These are phyloP conservation scores for Coemansia sp. DNA, from an alignment of 192 early-diverging fungal species.

Conservation along the genomic window DNA sequence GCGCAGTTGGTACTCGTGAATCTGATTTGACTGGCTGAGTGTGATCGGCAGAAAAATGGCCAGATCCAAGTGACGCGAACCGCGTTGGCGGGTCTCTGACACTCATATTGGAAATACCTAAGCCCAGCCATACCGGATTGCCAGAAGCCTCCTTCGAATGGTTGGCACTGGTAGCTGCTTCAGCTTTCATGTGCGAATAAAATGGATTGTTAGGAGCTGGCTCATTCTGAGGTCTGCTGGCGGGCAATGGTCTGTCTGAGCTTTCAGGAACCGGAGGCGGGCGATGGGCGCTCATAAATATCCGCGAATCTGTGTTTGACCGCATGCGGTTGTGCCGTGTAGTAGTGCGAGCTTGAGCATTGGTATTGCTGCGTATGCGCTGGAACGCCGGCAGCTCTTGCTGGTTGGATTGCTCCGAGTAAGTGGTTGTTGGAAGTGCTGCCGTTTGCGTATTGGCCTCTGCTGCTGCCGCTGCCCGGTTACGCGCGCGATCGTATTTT, in stretches of 20 bases:
- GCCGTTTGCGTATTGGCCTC: background rate
- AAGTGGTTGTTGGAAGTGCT: constrained; percentile 26
- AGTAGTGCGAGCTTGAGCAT: background rate
- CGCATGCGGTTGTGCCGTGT: constrained; percentile 33
- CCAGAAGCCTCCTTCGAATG: background rate
- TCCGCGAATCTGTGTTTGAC: constrained; percentile 43
- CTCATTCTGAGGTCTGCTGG: too few relatives aligned
- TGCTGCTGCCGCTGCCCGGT: constrained; percentile 9
- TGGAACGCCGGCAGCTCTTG: constrained; percentile 44
- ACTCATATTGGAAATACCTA: constrained; percentile 23
- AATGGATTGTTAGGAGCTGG: constrained; percentile 3
- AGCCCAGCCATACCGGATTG: constrained; percentile 4
- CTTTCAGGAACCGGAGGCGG: background rate
- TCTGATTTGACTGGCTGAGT: background rate
- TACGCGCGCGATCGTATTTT: constrained; percentile 54
- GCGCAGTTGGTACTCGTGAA: constrained; percentile 5
- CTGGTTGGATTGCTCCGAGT: constrained; percentile 37
- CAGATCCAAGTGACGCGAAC: constrained; percentile 13
- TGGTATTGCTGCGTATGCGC: constrained; percentile 28
- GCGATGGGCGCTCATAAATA: constrained; percentile 32
- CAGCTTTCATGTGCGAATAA: background rate
- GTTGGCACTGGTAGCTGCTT: background rate
- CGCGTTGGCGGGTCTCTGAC: constrained; percentile 7
- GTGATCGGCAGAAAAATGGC: background rate
- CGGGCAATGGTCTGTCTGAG: too few relatives aligned